phyloP scores from a whole-genome alignment of 75 land plant species.

The Selaginella tamariscina region DNA sequence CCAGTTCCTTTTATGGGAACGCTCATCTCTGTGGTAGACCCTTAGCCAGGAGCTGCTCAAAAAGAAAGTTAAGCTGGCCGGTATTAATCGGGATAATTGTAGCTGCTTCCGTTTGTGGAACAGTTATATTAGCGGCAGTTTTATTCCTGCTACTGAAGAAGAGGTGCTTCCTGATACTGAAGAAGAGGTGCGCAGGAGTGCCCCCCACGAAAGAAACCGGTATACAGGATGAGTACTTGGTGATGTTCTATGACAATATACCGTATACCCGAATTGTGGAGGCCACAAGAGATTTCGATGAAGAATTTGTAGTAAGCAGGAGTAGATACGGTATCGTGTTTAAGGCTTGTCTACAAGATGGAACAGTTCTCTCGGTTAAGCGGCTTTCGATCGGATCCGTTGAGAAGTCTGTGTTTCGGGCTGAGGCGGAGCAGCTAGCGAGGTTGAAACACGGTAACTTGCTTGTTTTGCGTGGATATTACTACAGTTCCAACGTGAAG shows the following conservation, averaged over 20 bases:
- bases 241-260: neutral
- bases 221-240: neutral
- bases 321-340: neutral
- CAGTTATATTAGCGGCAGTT: neutral
- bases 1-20: conserved; percentile 50
- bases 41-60: neutral
- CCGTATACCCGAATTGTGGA: conserved; percentile 5
- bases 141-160: neutral
- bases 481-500: conserved; percentile 4
- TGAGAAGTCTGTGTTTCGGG: neutral
- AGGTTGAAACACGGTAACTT: conserved; percentile 3
- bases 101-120: neutral
- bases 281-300: conserved; percentile 3
- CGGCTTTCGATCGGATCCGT: neutral
- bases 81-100: neutral
- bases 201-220: neutral
- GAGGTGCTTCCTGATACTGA: neutral
- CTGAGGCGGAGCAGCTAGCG: neutral
- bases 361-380: conserved; percentile 5
- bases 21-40: conserved; percentile 59
- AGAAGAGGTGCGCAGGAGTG: too few species aligned
- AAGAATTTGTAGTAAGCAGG: neutral
- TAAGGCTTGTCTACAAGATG: conserved; percentile 6
- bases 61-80: neutral
- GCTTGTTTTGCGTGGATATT: conserved; percentile 6